Evolutionary conservation across 2,329 filamentous ascomycete genomes (phyloP).

Genomic region (Zelopaecilomyces penicillatus): DNA sequence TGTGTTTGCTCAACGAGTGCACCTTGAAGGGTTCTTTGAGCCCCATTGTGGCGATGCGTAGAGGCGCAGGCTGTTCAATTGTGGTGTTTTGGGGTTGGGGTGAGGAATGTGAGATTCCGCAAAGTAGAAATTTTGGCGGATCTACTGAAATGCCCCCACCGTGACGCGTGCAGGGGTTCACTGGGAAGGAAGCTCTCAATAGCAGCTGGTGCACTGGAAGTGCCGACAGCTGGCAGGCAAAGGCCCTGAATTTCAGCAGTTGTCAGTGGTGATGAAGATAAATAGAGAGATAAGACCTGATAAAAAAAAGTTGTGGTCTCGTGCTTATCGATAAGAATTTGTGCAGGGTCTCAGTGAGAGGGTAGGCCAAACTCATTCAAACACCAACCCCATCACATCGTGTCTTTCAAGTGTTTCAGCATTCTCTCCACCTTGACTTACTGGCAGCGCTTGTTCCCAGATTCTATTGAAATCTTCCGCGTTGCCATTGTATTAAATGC

Average conservation of each 20-base stretch:
- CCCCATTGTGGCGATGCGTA: slow-evolving; percentile 23
- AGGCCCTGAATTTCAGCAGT: too few relatives aligned
- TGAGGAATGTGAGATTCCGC: slow-evolving; percentile 3
- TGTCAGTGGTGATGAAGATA: too few relatives aligned
- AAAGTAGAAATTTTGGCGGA: slow-evolving; percentile 8
- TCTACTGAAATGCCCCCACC: slow-evolving; percentile 4
- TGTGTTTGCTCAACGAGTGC: slow-evolving; percentile 29
- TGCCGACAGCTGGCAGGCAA: too few relatives aligned
- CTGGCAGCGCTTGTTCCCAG: too few relatives aligned
- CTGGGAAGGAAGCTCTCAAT: too few relatives aligned
- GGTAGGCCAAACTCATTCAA: too few relatives aligned
- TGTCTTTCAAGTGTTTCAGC: too few relatives aligned
- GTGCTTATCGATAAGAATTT: slow-evolving; percentile 5
- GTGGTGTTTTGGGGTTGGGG: slow-evolving; percentile 1
- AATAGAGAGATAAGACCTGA: not conserved
- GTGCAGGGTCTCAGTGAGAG: too few relatives aligned
- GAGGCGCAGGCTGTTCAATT: slow-evolving; percentile 14
- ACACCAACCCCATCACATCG: too few relatives aligned
- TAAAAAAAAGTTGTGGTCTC: slow-evolving; percentile 5
- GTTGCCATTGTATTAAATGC: slow-evolving; percentile 6
- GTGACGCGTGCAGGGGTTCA: slow-evolving; percentile 1
- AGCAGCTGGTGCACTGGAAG: too few relatives aligned
- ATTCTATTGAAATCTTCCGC: too few relatives aligned
- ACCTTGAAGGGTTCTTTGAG: slow-evolving; percentile 27
- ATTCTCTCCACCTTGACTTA: too few relatives aligned